Conservation (phyloP, 495 filamentous ascomycete genomes). For the Symbiotaphrina buchneri region DNA sequence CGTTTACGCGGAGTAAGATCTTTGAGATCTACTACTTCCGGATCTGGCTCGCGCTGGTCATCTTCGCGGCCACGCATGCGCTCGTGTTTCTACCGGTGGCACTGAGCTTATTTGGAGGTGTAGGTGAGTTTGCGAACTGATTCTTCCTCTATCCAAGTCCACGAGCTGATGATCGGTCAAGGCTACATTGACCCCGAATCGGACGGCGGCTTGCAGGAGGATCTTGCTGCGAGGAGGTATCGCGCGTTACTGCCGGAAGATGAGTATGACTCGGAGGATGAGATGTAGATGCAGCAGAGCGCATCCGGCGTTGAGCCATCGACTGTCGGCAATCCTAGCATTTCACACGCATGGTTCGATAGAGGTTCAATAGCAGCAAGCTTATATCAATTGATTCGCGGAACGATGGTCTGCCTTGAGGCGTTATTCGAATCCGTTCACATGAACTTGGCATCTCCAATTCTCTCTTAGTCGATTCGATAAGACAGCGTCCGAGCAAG, state of each 20-base stretch:
- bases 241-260: conserved; percentile 18
- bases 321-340: no score
- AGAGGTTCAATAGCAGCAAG: no score
- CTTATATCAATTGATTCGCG: no score
- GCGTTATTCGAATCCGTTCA: no score
- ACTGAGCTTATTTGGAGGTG: conserved; percentile 66
- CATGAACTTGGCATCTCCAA: no score
- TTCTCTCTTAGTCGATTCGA: no score
- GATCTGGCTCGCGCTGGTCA: conserved; percentile 77
- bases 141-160: not conserved
- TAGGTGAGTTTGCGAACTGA: conserved; percentile 26
- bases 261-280: conserved; percentile 16
- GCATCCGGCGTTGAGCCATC: no score
- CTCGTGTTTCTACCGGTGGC: conserved; percentile 83
- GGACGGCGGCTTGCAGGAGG: conserved; percentile 68
- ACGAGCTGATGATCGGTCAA: conserved; percentile 7
- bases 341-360: no score
- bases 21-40: conserved; percentile 99
- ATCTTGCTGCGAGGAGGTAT: conserved; percentile 28
- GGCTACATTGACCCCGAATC: conserved; percentile 70
- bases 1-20: conserved; percentile 91
- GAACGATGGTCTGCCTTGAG: no score
- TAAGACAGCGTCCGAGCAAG: no score
- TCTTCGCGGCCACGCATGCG: conserved; percentile 75
- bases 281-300: no score